Evolutionary conservation across 2,329 filamentous ascomycete species (phyloP), one percentile per base, ranked within the genome.

Genomic region (Aspergillus sp.): DNA sequence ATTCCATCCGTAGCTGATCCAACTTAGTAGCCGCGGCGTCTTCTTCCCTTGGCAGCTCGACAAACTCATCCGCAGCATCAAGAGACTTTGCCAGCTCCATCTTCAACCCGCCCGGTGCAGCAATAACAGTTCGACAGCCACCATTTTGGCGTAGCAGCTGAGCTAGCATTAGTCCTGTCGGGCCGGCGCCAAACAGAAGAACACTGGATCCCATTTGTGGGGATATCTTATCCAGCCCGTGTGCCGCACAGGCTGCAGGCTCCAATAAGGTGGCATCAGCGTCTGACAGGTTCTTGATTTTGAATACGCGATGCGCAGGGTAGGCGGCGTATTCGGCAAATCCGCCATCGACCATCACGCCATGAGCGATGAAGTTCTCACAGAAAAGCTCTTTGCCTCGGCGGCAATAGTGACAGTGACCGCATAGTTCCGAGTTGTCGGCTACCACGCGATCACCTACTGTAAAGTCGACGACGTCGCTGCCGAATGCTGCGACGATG

Each of bases 371-470:
- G 74, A 89, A 88, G 70, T 89, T 82, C 75, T 90, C 87, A 74
- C 89, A 91, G 58, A 90, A 84, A 47, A 91, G 77, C 28, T 85
- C 81, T 71, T 90, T 83, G 55, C 88, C 87, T 58, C 87, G 85
- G 64, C 86, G 85, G 79, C 89, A 91, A 79, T 90, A 90, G 81
- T 89, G 90, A 78, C 89, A 91, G 74, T 87, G 84, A 48, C 85
- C 85, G 76, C 89, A 91, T 47, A 90, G 83, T 72, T 90, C 78
- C 3, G 78, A 81, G 70, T 79, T 79, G 64, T 79, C 77, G 12
- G 76, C 86, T 59, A 84, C 85, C 36, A 90, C 87, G 50, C 86
- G 84, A 68, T 89, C 86, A 55, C 87, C 87, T 58, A 89, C 69
- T 52, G 81, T 70, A 74, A 90, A 86, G 45, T 79, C 82, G 65